phyloP scores from a whole-genome alignment of 495 filamentous ascomycete genomes.

The Amorphotheca resinae region DNA sequence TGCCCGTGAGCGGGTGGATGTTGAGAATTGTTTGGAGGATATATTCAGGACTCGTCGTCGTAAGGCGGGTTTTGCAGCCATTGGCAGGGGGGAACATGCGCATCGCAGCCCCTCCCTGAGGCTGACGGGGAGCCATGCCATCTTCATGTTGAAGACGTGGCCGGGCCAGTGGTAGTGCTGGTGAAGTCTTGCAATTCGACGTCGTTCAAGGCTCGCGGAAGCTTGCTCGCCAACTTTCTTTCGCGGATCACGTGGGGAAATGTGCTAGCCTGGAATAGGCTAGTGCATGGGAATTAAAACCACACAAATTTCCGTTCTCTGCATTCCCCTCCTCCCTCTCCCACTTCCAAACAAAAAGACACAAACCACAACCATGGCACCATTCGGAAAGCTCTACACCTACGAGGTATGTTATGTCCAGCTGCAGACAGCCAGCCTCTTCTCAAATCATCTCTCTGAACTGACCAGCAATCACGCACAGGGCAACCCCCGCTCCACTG shows the following conservation, averaged over 20 bases:
- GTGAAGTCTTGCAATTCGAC: background rate
- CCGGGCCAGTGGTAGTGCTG: background rate
- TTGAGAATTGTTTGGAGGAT: constrained; percentile 9
- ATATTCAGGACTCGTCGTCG: constrained; percentile 1
- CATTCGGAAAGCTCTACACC: constrained; percentile 93
- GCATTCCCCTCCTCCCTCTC: too few relatives aligned
- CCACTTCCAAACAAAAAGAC: too few relatives aligned
- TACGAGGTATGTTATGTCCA: constrained; percentile 49
- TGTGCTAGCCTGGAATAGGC: too few relatives aligned
- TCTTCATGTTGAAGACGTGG: constrained; percentile 17
- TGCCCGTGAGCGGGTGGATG: constrained; percentile 5
- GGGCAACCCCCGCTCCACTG: constrained; percentile 82
- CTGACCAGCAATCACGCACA: constrained; percentile 26
- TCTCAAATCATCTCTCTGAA: constrained; percentile 6
- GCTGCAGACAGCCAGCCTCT: background rate
- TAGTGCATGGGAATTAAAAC: too few relatives aligned
- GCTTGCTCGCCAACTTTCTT: too few relatives aligned
- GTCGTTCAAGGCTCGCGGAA: too few relatives aligned
- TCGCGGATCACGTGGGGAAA: too few relatives aligned
- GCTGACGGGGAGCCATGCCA: constrained; percentile 11
- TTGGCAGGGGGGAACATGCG: constrained; percentile 2
- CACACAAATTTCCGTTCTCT: too few relatives aligned
- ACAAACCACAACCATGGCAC: constrained; percentile 10
- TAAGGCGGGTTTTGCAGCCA: background rate
- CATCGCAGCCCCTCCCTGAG: constrained; percentile 14